Evolutionary conservation across 2,329 filamentous ascomycete species (phyloP), one percentile per base, ranked within the genome.

Genomic region (Alternaria conjuncta): DNA sequence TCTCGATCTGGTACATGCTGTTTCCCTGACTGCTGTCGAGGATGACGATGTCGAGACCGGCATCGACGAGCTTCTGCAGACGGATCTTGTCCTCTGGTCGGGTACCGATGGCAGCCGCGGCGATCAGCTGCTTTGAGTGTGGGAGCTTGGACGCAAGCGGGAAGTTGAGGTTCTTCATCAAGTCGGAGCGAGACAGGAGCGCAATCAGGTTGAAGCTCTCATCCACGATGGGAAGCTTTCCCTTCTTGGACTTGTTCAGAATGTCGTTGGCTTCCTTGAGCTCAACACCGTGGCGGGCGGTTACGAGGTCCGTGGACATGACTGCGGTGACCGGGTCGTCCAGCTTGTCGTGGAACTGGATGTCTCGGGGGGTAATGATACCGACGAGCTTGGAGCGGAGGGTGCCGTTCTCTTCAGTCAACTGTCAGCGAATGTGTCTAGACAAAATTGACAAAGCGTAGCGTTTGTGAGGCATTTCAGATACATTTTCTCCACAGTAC

Each of bases 121-220:
- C 93, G 76, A 99, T 93, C 47, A 99, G 89, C 86, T 99, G 96
- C 87, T 99, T 99, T 72, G 95, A 98, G 77, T 96, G 90, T 61
- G 94, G 93, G 43, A 97, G 89, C 86, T 99, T 99, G 58, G 96
- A 98, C 51, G 96, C 94, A 66, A 97, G 87, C 36, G 96, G 96
- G 84, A 96, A 99, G 84, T 98, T 90, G 67, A 97, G 88, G 85
- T 99, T 99, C 88, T 99, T 99, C 86, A 94, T 97, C 83, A 99
- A 85, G 83, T 99, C 96, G 75, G 94, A 97, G 75, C 80, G 79
- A 28, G 80, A 81, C 45, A 82, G 68, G 26, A 82, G 73, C 11
- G 80, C 76, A 57, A 81, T 89, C 53, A 97, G 87, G 84, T 97
- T 96, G 78, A 90, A 90, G 55, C 90, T 84, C 77, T 89, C 85